Evolutionary conservation across 129 eudicot species (phyloP), one percentile per base, ranked within the genome.

Genomic region (Mikania micrantha): DNA sequence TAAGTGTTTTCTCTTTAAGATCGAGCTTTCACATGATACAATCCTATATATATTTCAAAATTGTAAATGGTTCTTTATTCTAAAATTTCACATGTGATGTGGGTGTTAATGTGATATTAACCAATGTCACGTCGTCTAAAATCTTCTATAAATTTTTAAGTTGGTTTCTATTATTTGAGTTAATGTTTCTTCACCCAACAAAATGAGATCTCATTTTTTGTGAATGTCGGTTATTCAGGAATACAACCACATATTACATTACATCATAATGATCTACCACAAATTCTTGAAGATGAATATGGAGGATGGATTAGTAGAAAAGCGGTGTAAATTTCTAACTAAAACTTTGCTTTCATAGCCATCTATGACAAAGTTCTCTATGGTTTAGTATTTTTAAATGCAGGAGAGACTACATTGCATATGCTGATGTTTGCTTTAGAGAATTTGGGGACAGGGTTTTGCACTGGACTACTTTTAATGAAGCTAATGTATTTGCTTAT

Each of bases 181-280:
- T 21, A 62, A 17, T 10, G 10, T 5, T 38, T 62, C 24, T 17
- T 21, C 32, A 29, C 32, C 45, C 29, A 48, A 67, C 52, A 69
- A 25, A 58, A 28, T 17, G 2, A 3, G 4, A 21, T 29, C 7
- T 13, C 71, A 34, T n/a, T 12, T 11, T 53, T 73, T 5, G 39
- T 4, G 25, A 29, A 36, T 56, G 49, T 11, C 24, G 45, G 36
- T 71, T 53, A 5, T 73, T 68, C 74, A 90, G 97, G 95, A 66
- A 86, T 90, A 47, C 91, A 90, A 52, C 95, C 97, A 67, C 91
- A 90, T 78, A 71, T 81, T 45, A 86, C 97, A 27, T 67, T 86
- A 29, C 28, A 38, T 64, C 91, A 86, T 61, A 12, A 24, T 31
- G 97, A 90, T 79, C 71, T 77, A 25, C 97, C 97, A 8, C 95